Percentiles rank a stretch among this genome's conserved stretches.
phyloP scores from a whole-genome alignment of 352 stramenopile genomes.

The Phytopythium vexans region DNA sequence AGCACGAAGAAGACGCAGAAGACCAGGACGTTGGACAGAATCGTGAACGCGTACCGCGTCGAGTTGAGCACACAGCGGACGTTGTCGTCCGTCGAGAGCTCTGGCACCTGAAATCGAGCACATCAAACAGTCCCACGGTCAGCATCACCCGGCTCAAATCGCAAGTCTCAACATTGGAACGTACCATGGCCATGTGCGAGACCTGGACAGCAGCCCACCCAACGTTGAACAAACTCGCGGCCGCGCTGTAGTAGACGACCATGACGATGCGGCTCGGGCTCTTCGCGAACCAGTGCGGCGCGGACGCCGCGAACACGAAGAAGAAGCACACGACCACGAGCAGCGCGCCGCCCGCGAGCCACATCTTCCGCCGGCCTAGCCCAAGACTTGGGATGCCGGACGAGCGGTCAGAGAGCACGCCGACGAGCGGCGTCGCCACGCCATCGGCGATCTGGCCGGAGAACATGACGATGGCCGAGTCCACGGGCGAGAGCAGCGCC shows the following conservation, averaged over 20 bases:
- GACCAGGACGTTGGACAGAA: slow-evolving; percentile 84
- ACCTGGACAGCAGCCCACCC: slow-evolving; percentile 83
- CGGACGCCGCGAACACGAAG: slow-evolving; percentile 74
- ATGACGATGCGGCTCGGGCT: slow-evolving; percentile 52
- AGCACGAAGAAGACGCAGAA: slow-evolving; percentile 80
- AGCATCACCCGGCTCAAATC: not conserved
- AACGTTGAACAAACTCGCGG: slow-evolving; percentile 80
- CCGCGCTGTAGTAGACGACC: slow-evolving; percentile 74
- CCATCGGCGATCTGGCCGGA: slow-evolving; percentile 81
- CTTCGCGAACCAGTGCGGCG: slow-evolving; percentile 54
- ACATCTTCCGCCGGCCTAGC: slow-evolving; percentile 73
- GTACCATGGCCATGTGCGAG: slow-evolving; percentile 83
- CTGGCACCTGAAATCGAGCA: slow-evolving; percentile 39
- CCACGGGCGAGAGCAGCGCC: slow-evolving; percentile 59
- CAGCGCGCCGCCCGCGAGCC: slow-evolving; percentile 61
- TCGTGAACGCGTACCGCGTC: slow-evolving; percentile 82
- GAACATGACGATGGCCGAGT: slow-evolving; percentile 86
- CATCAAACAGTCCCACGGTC: not conserved
- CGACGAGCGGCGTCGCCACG: slow-evolving; percentile 73
- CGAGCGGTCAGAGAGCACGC: slow-evolving; percentile 70
- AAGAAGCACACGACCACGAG: slow-evolving; percentile 84
- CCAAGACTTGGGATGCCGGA: slow-evolving; percentile 58
- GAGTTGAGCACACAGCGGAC: slow-evolving; percentile 80
- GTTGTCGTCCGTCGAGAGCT: slow-evolving; percentile 75
- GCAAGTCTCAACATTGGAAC: not conserved